Evolutionary conservation across 805 yeast genomes (phyloP).

Genomic region (Starmera amethionina): DNA sequence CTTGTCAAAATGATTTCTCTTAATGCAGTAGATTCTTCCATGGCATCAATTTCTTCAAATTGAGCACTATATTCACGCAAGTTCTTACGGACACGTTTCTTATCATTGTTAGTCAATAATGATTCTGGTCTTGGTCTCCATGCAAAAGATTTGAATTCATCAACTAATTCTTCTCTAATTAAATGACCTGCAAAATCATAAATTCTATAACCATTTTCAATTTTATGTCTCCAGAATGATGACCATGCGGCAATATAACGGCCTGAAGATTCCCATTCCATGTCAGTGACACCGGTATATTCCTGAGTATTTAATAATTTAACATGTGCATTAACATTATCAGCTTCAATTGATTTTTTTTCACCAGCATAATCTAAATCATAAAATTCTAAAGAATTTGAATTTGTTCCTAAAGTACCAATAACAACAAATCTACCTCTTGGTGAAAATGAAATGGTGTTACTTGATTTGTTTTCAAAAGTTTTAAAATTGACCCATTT

Average conservation of each 20-base stretch:
- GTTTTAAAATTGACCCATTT: conserved; percentile 52
- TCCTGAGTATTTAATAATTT: conserved; percentile 45
- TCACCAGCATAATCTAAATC: conserved; percentile 82
- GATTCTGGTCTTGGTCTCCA: conserved; percentile 98
- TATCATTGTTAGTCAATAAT: conserved; percentile 63
- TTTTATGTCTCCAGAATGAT: conserved; percentile 70
- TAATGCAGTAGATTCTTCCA: conserved; percentile 89
- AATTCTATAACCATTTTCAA: conserved; percentile 86
- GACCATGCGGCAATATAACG: conserved; percentile 85
- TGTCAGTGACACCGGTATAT: conserved; percentile 69
- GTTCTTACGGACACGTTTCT: conserved; percentile 85
- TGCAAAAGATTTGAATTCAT: conserved; percentile 76
- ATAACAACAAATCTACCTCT: conserved; percentile 75
- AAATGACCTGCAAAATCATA: conserved; percentile 76
- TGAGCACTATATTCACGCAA: conserved; percentile 82
- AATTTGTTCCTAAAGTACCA: conserved; percentile 35
- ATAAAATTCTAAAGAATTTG: conserved; percentile 72
- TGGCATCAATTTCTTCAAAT: conserved; percentile 90
- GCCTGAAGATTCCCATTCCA: conserved; percentile 95
- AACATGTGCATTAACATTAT: conserved; percentile 22
- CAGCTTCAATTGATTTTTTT: conserved; percentile 30
- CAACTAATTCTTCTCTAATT: conserved; percentile 66
- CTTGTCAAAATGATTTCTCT: conserved; percentile 83
- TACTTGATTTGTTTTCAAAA: conserved; percentile 53
- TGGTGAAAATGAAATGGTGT: conserved; percentile 83